phyloP scores from a whole-genome alignment of 305 asterid species.

The Solanum hybrid region DNA sequence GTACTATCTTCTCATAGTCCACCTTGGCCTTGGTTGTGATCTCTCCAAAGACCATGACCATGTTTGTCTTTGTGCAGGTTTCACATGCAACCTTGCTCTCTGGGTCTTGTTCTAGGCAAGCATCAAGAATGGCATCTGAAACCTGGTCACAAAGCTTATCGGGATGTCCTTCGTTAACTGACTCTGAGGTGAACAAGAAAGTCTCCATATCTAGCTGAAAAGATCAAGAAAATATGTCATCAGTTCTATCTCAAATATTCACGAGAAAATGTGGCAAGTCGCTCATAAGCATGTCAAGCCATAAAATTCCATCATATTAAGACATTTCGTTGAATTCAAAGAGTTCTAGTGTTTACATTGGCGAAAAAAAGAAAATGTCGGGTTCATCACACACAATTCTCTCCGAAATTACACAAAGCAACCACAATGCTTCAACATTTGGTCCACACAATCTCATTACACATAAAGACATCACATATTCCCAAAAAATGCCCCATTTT shows the following conservation, averaged over 20 bases:
- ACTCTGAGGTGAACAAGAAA: slow-evolving; percentile 26
- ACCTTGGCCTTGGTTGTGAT: slow-evolving; percentile 24
- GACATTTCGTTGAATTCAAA: not conserved
- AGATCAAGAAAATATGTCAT: not conserved
- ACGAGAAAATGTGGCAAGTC: not conserved
- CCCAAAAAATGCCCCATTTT: not conserved
- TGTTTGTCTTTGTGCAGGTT: slow-evolving; percentile 24
- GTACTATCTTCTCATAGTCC: slow-evolving; percentile 24
- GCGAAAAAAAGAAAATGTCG: not conserved
- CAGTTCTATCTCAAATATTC: not conserved
- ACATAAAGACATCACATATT: not conserved
- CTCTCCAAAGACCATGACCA: slow-evolving; percentile 27
- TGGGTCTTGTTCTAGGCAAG: slow-evolving; percentile 25
- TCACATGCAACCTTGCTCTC: slow-evolving; percentile 30
- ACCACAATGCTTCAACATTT: not conserved
- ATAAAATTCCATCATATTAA: not conserved
- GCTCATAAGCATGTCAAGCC: not conserved
- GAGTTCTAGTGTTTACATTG: not conserved
- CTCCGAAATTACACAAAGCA: not conserved
- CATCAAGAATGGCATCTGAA: slow-evolving; percentile 27
- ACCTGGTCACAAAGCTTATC: slow-evolving; percentile 29
- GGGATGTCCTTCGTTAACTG: slow-evolving; percentile 26
- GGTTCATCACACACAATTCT: not conserved
- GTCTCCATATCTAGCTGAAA: slow-evolving; percentile 17
- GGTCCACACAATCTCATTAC: not conserved